Base-by-base conservation (phyloP, 129 eudicot genomes). In the Flaveria bidentis region DNA sequence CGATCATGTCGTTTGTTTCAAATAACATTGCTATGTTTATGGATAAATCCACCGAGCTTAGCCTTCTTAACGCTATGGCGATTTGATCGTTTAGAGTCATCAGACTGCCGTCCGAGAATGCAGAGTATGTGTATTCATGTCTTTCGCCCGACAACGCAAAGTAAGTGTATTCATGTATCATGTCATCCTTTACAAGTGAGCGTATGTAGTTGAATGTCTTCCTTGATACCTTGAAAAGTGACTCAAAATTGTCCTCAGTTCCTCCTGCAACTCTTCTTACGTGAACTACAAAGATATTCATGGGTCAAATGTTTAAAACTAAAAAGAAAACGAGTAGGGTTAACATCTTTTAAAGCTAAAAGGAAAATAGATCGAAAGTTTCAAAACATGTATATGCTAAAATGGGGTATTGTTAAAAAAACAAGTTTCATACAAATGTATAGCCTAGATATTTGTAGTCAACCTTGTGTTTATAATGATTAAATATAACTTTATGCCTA, bases 121-220 rank as follows among this genome's bases (percentile, higher is more conserved):
- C 57, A 65, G 67, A 80, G 25, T 84, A 81, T 17, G 83, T 55
- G 25, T 3, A 30, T 30, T 30, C 36, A 30, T 30, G 69, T 14
- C 33, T 83, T 1, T 90, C 91, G 33, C 83, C 85, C 5, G 70
- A 4, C 74, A 82, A 86, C 1, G 64, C 58, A 65, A 71, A 80
- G 25, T 84, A 82, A 15, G 83, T 49, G 26, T 66, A 16, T 71
- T 76, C 69, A n/a, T 79, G 58, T 77, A 63, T 60, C 93, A 91
- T 84, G 55, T 63, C 82, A 5, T 82, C 91, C 62, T 53, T 61
- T 46, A 86, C 93, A 6, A 90, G 81, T 0, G 89, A 82, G 39
- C 89, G 75, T 78, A 90, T 78, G 45, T 88, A 88, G 73, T 73
- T 75, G 20, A 86, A 90, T 2, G 96, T 86, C 51, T 73, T 88